These are phyloP conservation scores for Penicillium longicatenatum DNA, from an alignment of 495 filamentous ascomycete genomes.

Conservation along the genomic window DNA sequence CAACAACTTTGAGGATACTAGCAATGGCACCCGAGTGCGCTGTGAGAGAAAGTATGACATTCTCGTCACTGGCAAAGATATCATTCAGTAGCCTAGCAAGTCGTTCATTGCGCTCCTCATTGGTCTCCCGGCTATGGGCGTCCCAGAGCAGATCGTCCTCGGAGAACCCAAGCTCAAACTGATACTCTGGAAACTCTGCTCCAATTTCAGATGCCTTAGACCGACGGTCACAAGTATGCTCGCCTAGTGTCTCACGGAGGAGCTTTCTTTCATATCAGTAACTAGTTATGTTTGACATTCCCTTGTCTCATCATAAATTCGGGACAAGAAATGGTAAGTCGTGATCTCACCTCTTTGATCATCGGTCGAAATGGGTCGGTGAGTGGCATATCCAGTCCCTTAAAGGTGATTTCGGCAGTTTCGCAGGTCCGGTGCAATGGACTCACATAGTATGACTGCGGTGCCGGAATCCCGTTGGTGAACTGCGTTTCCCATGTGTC, in stretches of 20 bases:
- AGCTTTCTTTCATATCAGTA: slow-evolving; percentile 26
- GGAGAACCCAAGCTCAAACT: slow-evolving; percentile 63
- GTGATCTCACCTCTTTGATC: slow-evolving; percentile 61
- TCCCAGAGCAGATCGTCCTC: slow-evolving; percentile 65
- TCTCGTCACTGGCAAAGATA: slow-evolving; percentile 62
- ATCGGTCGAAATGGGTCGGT: slow-evolving; percentile 58
- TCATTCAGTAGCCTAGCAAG: slow-evolving; percentile 59
- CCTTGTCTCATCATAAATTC: not conserved
- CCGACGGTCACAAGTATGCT: slow-evolving; percentile 82
- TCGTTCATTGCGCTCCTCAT: slow-evolving; percentile 57
- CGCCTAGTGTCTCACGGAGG: slow-evolving; percentile 71
- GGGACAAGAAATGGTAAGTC: not conserved
- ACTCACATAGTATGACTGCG: slow-evolving; percentile 71
- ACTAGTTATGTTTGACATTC: not conserved
- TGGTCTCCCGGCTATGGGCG: slow-evolving; percentile 54
- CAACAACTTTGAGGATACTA: slow-evolving; percentile 58
- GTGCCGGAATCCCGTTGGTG: slow-evolving; percentile 57
- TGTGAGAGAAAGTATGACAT: slow-evolving; percentile 67
- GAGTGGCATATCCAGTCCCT: slow-evolving; percentile 51
- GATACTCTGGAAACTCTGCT: slow-evolving; percentile 58
- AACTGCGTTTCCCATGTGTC: slow-evolving; percentile 63
- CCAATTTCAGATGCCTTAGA: slow-evolving; percentile 59
- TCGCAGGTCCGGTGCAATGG: slow-evolving; percentile 71
- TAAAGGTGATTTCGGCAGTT: slow-evolving; percentile 66
- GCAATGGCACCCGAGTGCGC: slow-evolving; percentile 71